Base-by-base conservation (phyloP, 2,329 filamentous ascomycete genomes). In the Scytalidium sp. region DNA sequence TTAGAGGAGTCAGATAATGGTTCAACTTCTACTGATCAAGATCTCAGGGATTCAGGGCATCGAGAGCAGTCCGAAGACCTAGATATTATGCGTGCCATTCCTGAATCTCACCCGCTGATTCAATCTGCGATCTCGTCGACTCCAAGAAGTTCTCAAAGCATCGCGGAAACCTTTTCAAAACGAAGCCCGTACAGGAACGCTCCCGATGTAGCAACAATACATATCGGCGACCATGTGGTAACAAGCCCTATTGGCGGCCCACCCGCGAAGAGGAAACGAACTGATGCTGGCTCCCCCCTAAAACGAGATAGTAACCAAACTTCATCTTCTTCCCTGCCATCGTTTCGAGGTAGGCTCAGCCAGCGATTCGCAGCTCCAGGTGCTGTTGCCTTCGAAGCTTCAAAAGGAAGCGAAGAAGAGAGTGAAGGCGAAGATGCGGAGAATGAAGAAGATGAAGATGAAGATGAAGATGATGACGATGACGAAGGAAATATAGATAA, bases 151-250 rank as follows among this genome's bases (percentile, higher is more conserved):
- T 45, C 56, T 3, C 44, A 58, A 20, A 56, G 56, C 3, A 47
- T 62, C 20, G 50, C 58, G 5, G 58, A 57, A 60, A 49, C 53
- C 46, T 53, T 62, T 46, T 53, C 56, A 25, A 53, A 56, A 41
- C 50, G 57, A 46, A 43, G 49, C n/a, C 32, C 32, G 13, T 36
- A 15, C 6, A 36, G 32, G 13, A 36, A 36, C 15, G 51, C 52
- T 46, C 32, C 54, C 36, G 59, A 64, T 47, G 57, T 57, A n/a
- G 64, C 64, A 15, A 67, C 62, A 13, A 66, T 67, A 36, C 65
- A 60, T 3, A 67, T 66, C 46, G 64, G 62, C 17, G 56, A 64
- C 23, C 57, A 63, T 21, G 66, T 61, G 3, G 51, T 61, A 13
- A 65, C 58, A 6, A 64, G 63, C 29, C 56, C 58, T 17, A 61